Evolutionary conservation across 225 moss, liverwort and hornwort species (phyloP), one percentile per base, ranked within the genome.

Genomic region (Ulota crispa): DNA sequence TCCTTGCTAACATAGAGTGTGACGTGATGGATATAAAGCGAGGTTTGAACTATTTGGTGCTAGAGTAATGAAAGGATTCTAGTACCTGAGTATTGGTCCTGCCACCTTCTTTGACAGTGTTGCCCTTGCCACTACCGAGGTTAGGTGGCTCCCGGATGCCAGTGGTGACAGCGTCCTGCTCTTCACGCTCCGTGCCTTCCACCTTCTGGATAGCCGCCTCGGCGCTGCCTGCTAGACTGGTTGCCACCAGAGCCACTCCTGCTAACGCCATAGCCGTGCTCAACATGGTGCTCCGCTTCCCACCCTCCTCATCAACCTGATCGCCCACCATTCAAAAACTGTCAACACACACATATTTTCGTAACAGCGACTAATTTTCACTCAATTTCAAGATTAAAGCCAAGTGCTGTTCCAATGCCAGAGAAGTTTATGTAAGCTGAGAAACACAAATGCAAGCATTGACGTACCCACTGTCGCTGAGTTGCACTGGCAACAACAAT

Each of bases 121-220:
- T 92, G 65, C 89, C 26, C 79, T 86, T 86, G 43, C 36, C 89
- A 82, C 86, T 47, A 74, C 91, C 77, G 1, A 86, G 19, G 26
- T 53, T 75, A 14, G 91, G 81, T 8, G 79, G 73, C 70, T 92
- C 91, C 59, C 70, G 68, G 53, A 93, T 86, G 14, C 92, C 89
- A 0, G 87, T 91, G 15, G 92, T 93, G 59, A 93, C 87, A 72
- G 91, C 88, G 14, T 93, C 91, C 64, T 91, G 87, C 45, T 79
- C 83, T 42, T 52, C 70, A 31, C 89, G 89, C 80, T 87, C 83
- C 12, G 81, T 87, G 39, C 88, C 89, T 55, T 91, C 91, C 70
- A 89, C 89, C 78, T 91, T 91, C 66, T 88, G 91, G 0, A 91
- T 81, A 8, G 36, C 85, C 36, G 86, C 88, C 18, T 93, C 89